Conservation (phyloP, 2,329 filamentous ascomycete species). For the Pezicula rhizophila region DNA sequence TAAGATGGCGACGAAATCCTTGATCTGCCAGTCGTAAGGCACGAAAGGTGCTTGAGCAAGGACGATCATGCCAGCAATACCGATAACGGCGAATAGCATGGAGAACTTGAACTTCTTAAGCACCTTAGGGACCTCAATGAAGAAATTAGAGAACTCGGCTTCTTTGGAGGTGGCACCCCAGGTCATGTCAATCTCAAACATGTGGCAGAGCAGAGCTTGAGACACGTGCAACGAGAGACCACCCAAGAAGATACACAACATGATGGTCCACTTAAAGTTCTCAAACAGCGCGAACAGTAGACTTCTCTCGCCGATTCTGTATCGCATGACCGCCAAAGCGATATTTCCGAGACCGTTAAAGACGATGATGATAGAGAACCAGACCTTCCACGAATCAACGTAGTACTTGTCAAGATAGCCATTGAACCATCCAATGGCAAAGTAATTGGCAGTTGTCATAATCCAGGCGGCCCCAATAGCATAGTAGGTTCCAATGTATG, state of each 20-base stretch:
- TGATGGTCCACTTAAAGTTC: slow-evolving; percentile 68
- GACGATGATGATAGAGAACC: slow-evolving; percentile 74
- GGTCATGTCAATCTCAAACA: slow-evolving; percentile 80
- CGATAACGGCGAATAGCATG: slow-evolving; percentile 54
- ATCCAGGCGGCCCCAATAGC: slow-evolving; percentile 72
- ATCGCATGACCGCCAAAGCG: slow-evolving; percentile 65
- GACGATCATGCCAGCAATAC: slow-evolving; percentile 57
- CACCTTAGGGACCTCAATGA: slow-evolving; percentile 75
- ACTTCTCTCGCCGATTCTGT: slow-evolving; percentile 59
- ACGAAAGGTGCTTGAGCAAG: slow-evolving; percentile 59
- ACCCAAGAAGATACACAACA: slow-evolving; percentile 76
- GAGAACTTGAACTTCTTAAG: slow-evolving; percentile 72
- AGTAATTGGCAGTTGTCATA: slow-evolving; percentile 68
- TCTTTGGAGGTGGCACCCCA: slow-evolving; percentile 86
- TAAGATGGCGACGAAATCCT: slow-evolving; percentile 68
- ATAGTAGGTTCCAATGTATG: slow-evolving; percentile 77
- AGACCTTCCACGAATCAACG: slow-evolving; percentile 71
- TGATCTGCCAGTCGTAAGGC: slow-evolving; percentile 60
- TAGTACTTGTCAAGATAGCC: slow-evolving; percentile 77
- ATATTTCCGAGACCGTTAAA: slow-evolving; percentile 73
- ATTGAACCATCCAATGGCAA: slow-evolving; percentile 70
- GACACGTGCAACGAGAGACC: slow-evolving; percentile 76
- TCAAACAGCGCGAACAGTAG: slow-evolving; percentile 52
- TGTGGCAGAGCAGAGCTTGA: slow-evolving; percentile 72
- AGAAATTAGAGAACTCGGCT: slow-evolving; percentile 75